phyloP scores from a whole-genome alignment of 2,329 filamentous ascomycete genomes.

The Endothia cerciana region DNA sequence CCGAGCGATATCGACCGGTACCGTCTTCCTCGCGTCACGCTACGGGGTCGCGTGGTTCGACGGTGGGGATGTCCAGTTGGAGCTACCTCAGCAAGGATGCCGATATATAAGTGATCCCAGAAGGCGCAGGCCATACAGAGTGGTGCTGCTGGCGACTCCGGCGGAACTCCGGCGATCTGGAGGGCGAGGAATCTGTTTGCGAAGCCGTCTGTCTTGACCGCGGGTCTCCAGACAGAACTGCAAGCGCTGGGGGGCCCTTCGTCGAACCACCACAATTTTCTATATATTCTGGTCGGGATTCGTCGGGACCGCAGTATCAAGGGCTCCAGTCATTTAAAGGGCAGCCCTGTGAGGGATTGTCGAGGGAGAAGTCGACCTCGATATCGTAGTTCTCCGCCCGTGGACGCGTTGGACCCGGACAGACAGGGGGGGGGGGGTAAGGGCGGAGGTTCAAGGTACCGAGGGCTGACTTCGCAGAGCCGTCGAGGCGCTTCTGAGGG shows the following conservation, averaged over 20 bases:
- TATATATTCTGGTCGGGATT: background rate
- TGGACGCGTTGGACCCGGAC: slow-evolving; percentile 21
- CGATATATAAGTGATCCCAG: background rate
- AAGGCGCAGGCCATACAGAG: background rate
- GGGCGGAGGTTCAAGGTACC: background rate
- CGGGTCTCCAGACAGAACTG: background rate
- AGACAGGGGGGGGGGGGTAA: slow-evolving; percentile 19
- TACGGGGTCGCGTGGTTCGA: slow-evolving; percentile 6
- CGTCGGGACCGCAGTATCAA: background rate
- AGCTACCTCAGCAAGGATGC: background rate
- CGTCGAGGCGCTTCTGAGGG: slow-evolving; percentile 5
- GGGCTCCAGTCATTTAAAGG: background rate
- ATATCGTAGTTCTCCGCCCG: slow-evolving; percentile 19
- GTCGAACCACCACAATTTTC: background rate
- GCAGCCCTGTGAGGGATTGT: background rate
- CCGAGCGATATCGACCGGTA: background rate
- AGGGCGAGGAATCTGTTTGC: background rate
- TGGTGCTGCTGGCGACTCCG: background rate
- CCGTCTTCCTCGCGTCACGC: slow-evolving; percentile 7
- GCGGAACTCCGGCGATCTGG: background rate
- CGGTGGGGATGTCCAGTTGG: background rate
- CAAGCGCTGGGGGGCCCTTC: background rate
- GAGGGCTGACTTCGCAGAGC: slow-evolving; percentile 4
- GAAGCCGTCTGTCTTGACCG: background rate
- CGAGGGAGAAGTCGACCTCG: background rate